These are phyloP conservation scores for Ambrosia artemisiifolia DNA, from an alignment of 129 eudicot genomes.

Conservation along the genomic window DNA sequence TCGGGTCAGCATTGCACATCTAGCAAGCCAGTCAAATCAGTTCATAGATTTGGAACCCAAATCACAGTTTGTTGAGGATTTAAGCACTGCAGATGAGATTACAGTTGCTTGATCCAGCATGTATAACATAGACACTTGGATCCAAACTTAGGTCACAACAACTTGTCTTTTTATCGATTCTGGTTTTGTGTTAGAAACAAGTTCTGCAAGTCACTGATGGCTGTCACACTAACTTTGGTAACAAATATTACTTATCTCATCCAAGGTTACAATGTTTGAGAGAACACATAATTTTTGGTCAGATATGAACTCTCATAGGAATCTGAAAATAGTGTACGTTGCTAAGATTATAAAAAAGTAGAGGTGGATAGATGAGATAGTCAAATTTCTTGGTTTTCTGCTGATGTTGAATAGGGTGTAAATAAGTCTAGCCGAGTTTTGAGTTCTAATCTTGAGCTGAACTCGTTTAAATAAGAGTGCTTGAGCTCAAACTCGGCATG, in stretches of 20 bases:
- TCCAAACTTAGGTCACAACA: constrained; percentile 4
- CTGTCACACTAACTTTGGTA: background rate
- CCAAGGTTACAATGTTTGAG: background rate
- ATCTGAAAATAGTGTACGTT: background rate
- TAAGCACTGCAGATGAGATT: constrained; percentile 57
- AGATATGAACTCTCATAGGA: background rate
- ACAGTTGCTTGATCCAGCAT: constrained; percentile 52
- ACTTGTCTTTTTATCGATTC: constrained; percentile 20
- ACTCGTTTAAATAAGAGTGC: too few relatives aligned
- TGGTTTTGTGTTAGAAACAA: background rate
- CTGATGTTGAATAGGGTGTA: too few relatives aligned
- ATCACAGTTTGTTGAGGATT: constrained; percentile 50
- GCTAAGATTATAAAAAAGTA: background rate
- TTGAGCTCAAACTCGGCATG: background rate
- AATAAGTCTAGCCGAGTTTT: background rate
- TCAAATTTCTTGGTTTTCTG: too few relatives aligned
- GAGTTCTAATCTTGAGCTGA: too few relatives aligned
- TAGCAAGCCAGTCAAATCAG: constrained; percentile 94
- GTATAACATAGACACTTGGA: background rate
- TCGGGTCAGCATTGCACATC: constrained; percentile 86
- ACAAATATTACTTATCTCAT: background rate
- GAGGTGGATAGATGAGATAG: background rate
- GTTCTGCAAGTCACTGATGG: background rate
- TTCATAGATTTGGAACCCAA: constrained; percentile 98
- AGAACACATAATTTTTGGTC: background rate